These are phyloP conservation scores for Thelonectria discophora DNA, from an alignment of 2,329 filamentous ascomycete genomes.

Conservation along the genomic window DNA sequence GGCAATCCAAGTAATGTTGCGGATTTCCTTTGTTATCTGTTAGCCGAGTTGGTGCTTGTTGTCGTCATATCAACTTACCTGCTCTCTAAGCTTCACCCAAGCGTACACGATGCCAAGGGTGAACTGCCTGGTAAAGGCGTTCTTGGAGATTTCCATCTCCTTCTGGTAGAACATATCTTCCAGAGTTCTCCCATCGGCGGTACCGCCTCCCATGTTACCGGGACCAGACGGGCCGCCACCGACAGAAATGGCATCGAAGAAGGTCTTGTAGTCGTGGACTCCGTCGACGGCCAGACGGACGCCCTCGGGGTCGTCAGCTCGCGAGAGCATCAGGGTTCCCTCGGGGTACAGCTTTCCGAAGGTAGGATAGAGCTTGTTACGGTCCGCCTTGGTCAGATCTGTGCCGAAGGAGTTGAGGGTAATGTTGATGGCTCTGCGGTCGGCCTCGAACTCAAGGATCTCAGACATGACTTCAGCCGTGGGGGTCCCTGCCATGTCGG, in stretches of 20 bases:
- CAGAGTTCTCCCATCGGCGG: constrained; percentile 84
- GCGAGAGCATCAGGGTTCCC: constrained; percentile 91
- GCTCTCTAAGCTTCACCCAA: constrained; percentile 97
- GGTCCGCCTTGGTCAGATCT: constrained; percentile 90
- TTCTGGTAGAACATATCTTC: constrained; percentile 99
- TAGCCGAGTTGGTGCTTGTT: constrained; percentile 32
- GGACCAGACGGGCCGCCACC: constrained; percentile 75
- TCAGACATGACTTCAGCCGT: constrained; percentile 96
- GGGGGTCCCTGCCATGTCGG: constrained; percentile 86
- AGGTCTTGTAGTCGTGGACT: constrained; percentile 90
- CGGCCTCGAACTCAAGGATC: constrained; percentile 95
- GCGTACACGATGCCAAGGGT: constrained; percentile 94
- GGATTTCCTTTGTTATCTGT: constrained; percentile 81
- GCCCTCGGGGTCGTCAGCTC: constrained; percentile 93
- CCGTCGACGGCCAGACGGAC: constrained; percentile 94
- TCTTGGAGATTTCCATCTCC: constrained; percentile 98
- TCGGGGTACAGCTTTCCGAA: constrained; percentile 94
- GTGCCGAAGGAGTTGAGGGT: constrained; percentile 99
- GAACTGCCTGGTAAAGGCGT: constrained; percentile 95
- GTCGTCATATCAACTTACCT: constrained; percentile 66
- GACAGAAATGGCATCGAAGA: constrained; percentile 91
- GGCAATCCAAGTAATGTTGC: constrained; percentile 99
- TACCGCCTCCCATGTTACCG: constrained; percentile 85
- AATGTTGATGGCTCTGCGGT: constrained; percentile 97
- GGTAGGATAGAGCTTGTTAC: constrained; percentile 93